These are phyloP conservation scores for Fusarium sp. DNA, from an alignment of 2,329 filamentous ascomycete species.

Conservation along the genomic window DNA sequence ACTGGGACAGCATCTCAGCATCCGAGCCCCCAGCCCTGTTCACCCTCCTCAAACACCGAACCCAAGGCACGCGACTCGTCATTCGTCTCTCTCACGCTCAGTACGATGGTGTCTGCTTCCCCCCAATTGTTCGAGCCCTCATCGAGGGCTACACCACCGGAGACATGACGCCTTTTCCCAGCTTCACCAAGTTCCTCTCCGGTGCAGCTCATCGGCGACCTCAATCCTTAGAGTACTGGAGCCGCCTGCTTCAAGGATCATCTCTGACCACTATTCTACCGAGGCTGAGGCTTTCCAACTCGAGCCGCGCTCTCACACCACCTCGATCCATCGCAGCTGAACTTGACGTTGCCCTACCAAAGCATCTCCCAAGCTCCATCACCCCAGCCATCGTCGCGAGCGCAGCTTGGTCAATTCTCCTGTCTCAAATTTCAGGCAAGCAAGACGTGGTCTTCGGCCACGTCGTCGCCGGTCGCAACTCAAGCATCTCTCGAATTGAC, in stretches of 20 bases:
- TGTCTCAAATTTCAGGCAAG: conserved; percentile 49
- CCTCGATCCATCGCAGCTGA: neutral
- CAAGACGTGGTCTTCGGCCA: conserved; percentile 56
- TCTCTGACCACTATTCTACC: conserved; percentile 46
- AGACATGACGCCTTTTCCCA: conserved; percentile 23
- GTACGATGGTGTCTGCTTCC: conserved; percentile 60
- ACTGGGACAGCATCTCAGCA: neutral
- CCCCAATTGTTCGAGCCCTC: conserved; percentile 52
- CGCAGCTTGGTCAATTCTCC: conserved; percentile 54
- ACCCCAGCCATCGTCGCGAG: conserved; percentile 52
- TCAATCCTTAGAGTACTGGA: conserved; percentile 54
- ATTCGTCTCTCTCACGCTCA: conserved; percentile 59
- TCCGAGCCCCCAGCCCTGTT: conserved; percentile 26
- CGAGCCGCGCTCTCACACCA: neutral
- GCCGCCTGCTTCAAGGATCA: conserved; percentile 53
- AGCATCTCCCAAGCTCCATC: neutral
- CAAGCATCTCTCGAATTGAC: conserved; percentile 46
- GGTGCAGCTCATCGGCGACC: neutral
- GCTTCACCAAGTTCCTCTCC: conserved; percentile 36
- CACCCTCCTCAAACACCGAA: conserved; percentile 25
- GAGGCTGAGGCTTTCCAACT: neutral
- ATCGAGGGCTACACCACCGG: conserved; percentile 49
- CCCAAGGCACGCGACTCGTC: conserved; percentile 29
- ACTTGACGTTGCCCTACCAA: neutral
- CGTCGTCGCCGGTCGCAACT: conserved; percentile 55